A percentile compares a stretch with the other conserved stretches of the same genome.
Evolutionary conservation across 768 basidiomycete genomes (phyloP).

Genomic region (Leucocoprinus birnbaumii): DNA sequence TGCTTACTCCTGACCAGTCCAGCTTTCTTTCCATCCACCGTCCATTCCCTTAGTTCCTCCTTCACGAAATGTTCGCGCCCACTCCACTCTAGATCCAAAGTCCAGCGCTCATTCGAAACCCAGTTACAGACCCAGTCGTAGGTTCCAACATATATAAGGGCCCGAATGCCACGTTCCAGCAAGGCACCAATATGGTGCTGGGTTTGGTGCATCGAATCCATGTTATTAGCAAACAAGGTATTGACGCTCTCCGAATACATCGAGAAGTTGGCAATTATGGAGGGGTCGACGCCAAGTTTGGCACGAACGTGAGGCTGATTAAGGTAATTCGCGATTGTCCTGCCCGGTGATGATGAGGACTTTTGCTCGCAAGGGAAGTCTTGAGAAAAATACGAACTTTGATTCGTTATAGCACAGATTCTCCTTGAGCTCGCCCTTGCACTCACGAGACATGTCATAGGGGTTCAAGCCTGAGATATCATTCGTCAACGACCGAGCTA

Average conservation of each 20-base stretch:
- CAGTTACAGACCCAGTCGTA: constrained; percentile 79
- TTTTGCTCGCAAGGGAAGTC: neutral
- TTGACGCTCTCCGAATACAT: constrained; percentile 37
- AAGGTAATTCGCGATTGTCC: constrained; percentile 61
- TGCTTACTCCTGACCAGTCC: constrained; percentile 33
- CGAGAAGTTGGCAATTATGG: constrained; percentile 30
- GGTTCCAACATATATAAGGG: constrained; percentile 68
- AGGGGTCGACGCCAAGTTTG: constrained; percentile 60
- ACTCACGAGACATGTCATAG: constrained; percentile 68
- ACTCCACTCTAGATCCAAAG: constrained; percentile 67
- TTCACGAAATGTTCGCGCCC: constrained; percentile 44
- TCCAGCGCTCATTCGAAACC: constrained; percentile 74
- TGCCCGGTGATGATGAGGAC: too few species aligned
- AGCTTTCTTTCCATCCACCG: constrained; percentile 40
- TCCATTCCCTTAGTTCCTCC: constrained; percentile 55
- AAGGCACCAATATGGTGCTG: constrained; percentile 60
- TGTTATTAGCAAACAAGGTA: constrained; percentile 40
- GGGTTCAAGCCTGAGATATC: constrained; percentile 43
- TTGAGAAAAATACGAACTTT: constrained; percentile 25
- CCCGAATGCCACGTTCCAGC: constrained; percentile 67
- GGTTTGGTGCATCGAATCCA: constrained; percentile 44
- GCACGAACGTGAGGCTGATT: constrained; percentile 50
- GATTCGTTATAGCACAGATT: constrained; percentile 60
- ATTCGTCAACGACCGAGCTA: neutral
- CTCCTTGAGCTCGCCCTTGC: constrained; percentile 43